These are phyloP conservation scores for Haematococcus lacustris DNA, from an alignment of 139 green algal genomes.

Conservation along the genomic window DNA sequence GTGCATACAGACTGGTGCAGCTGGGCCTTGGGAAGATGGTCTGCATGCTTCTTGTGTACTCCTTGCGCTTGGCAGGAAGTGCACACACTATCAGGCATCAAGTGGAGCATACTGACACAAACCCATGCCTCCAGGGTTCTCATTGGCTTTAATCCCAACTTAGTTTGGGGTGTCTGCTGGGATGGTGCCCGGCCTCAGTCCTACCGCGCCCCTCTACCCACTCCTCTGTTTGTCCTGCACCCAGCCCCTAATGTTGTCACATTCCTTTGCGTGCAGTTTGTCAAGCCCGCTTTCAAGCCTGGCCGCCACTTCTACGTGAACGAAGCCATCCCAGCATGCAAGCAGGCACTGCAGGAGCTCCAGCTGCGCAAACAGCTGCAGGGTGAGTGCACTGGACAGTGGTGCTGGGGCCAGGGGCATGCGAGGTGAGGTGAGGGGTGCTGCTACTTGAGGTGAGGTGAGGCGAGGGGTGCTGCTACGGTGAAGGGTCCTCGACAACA, in stretches of 20 bases:
- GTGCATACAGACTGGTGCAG: not conserved
- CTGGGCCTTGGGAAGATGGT: not conserved
- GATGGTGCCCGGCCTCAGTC: not conserved
- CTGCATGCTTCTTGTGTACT: not conserved
- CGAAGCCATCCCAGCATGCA: constrained; percentile 6
- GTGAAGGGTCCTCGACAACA: too few relatives aligned
- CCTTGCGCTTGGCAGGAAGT: not conserved
- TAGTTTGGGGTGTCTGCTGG: not conserved
- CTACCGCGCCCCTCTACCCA: too few relatives aligned
- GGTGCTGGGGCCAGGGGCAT: too few relatives aligned
- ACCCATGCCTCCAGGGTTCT: not conserved
- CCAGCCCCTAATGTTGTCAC: too few relatives aligned
- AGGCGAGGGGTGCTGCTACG: too few relatives aligned
- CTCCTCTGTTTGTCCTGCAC: too few relatives aligned
- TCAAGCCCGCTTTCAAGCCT: constrained; percentile 19
- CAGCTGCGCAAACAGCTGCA: too few relatives aligned
- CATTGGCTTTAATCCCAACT: too few relatives aligned
- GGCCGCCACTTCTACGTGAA: constrained; percentile 26
- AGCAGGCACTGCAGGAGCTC: constrained; percentile 1
- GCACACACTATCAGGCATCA: not conserved
- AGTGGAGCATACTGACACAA: not conserved
- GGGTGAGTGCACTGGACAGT: too few relatives aligned
- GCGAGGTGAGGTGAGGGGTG: too few relatives aligned
- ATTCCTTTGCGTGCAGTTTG: constrained; percentile 26
- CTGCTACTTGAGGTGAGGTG: too few relatives aligned